Conservation (phyloP, 345 rosid genomes). For the Eucalyptus tenuipes region DNA sequence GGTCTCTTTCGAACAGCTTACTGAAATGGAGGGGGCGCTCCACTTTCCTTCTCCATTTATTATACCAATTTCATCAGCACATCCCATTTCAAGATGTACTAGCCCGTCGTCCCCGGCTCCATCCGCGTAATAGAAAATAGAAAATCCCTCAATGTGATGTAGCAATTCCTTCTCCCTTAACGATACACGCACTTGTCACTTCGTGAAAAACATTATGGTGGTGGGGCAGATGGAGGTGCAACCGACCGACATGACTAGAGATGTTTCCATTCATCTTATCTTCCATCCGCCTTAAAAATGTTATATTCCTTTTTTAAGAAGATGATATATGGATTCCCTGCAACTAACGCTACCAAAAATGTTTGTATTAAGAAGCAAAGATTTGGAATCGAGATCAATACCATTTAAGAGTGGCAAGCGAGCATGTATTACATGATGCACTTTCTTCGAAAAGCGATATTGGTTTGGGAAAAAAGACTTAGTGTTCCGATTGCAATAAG, state of each 20-base stretch:
- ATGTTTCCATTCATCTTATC: not conserved
- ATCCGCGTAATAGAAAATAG: not conserved
- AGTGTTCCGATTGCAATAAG: not conserved
- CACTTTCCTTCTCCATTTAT: not conserved
- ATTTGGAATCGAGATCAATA: not conserved
- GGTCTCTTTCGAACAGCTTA: not conserved
- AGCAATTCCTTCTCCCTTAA: not conserved
- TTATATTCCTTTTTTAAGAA: not conserved
- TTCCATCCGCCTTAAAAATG: not conserved
- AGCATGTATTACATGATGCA: not conserved
- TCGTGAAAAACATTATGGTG: not conserved
- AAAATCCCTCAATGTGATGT: not conserved
- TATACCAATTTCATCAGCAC: not conserved
- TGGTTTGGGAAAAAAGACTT: not conserved
- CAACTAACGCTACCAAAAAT: too few species aligned
- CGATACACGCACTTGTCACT: not conserved
- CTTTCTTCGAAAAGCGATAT: not conserved
- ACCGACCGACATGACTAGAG: not conserved
- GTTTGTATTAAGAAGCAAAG: not conserved
- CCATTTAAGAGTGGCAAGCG: not conserved
- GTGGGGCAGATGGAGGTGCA: not conserved
- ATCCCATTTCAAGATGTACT: not conserved
- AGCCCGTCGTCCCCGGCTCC: not conserved
- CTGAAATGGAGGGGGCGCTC: not conserved
- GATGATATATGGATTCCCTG: not conserved